phyloP scores from a whole-genome alignment of 805 yeast species.

The Ogataea paraovalis region DNA sequence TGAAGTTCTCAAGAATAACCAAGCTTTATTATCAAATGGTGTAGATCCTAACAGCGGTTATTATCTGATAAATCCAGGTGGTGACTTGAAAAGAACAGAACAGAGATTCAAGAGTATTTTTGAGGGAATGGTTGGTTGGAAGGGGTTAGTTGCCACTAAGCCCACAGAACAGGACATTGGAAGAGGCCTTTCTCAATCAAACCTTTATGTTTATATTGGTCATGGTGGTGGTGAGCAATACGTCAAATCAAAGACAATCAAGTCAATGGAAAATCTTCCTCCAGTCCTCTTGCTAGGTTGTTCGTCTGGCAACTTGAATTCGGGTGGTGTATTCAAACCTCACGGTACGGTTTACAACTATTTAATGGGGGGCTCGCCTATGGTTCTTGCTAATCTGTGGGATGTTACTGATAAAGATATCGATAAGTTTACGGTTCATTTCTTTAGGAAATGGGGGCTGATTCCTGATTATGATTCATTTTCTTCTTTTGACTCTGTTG shows the following conservation, averaged over 20 bases:
- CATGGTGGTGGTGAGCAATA: constrained; percentile 97
- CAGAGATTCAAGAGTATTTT: constrained; percentile 46
- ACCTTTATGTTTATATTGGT: constrained; percentile 75
- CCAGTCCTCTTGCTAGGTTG: constrained; percentile 81
- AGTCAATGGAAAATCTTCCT: constrained; percentile 41
- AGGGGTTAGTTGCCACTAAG: constrained; percentile 46
- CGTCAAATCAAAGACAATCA: constrained; percentile 52
- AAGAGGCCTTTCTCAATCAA: constrained; percentile 36
- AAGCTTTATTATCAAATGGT: constrained; percentile 13
- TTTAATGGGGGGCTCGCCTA: constrained; percentile 75
- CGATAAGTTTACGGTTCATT: constrained; percentile 63
- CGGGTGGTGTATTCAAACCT: constrained; percentile 60
- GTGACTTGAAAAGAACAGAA: constrained; percentile 71
- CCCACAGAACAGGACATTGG: constrained; percentile 58
- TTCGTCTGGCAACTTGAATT: constrained; percentile 69
- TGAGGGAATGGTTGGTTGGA: constrained; percentile 39
- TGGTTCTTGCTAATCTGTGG: constrained; percentile 87
- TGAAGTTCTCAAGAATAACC: constrained; percentile 30
- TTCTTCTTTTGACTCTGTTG: constrained; percentile 13
- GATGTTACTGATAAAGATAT: constrained; percentile 96
- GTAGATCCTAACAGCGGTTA: constrained; percentile 37
- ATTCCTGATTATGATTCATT: constrained; percentile 28
- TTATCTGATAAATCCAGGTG: constrained; percentile 77
- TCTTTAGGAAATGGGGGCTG: constrained; percentile 68
- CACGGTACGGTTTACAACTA: constrained; percentile 76